Percentiles rank a stretch among this genome's conserved stretches.
phyloP scores from a whole-genome alignment of 1,284 basidiomycete species.

The Trametes sp. region DNA sequence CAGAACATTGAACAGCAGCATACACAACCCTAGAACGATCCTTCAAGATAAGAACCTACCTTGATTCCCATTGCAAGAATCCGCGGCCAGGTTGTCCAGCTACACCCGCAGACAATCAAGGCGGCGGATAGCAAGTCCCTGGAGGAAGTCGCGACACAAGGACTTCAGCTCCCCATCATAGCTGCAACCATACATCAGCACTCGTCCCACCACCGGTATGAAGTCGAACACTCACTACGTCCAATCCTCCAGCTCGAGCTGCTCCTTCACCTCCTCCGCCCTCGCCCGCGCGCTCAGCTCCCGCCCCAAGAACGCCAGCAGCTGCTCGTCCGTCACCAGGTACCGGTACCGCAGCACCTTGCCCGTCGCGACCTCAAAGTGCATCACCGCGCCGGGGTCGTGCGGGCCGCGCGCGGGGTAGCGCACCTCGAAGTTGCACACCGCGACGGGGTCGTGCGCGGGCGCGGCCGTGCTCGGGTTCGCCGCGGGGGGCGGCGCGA shows the following conservation, averaged over 20 bases:
- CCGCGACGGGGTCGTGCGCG: constrained; percentile 29
- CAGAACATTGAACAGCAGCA: not conserved
- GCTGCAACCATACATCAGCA: constrained; percentile 10
- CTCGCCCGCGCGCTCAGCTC: constrained; percentile 16
- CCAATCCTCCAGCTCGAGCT: constrained; percentile 26
- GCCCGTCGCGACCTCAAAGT: constrained; percentile 26
- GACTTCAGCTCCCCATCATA: constrained; percentile 25
- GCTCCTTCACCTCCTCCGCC: constrained; percentile 24
- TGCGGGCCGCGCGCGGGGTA: constrained; percentile 2
- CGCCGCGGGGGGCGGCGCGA: constrained; percentile 23
- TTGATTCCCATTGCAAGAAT: no score
- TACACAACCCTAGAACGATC: not conserved
- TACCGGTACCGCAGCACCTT: constrained; percentile 28
- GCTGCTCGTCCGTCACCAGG: constrained; percentile 26
- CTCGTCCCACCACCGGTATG: not conserved
- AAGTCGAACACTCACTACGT: constrained; percentile 23
- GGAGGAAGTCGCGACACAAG: constrained; percentile 27
- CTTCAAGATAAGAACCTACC: no score
- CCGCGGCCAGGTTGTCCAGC: no score
- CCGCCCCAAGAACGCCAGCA: constrained; percentile 16
- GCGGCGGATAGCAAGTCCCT: constrained; percentile 21
- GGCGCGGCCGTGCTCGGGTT: constrained; percentile 20
- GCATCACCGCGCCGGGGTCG: constrained; percentile 22
- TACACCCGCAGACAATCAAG: constrained; percentile 16
- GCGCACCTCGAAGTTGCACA: constrained; percentile 32